Evolutionary conservation across 2,329 filamentous ascomycete genomes (phyloP).

Genomic region (Exophiala phaeomuriformis): DNA sequence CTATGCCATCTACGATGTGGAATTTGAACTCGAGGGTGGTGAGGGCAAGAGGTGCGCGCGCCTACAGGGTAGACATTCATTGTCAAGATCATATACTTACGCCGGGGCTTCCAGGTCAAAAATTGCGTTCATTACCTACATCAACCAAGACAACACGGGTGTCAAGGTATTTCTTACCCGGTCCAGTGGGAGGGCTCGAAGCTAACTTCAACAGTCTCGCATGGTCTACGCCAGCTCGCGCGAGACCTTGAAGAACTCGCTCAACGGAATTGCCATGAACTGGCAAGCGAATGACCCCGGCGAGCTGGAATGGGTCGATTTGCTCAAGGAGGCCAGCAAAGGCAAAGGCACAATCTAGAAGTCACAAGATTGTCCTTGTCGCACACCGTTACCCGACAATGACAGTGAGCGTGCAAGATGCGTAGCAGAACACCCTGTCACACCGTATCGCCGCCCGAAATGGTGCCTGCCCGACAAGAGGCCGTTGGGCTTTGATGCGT

Average conservation of each 20-base stretch:
- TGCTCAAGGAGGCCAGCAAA: constrained; percentile 32
- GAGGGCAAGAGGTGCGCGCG: constrained; percentile 43
- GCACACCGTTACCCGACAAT: constrained; percentile 4
- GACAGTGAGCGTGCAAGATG: neutral
- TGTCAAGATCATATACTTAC: neutral
- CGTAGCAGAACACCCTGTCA: neutral
- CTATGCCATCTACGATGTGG: constrained; percentile 46
- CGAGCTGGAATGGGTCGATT: constrained; percentile 31
- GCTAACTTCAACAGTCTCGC: constrained; percentile 33
- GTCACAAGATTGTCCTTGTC: neutral
- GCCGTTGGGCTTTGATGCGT: constrained; percentile 5
- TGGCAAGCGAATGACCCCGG: constrained; percentile 32
- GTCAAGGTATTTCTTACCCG: constrained; percentile 24
- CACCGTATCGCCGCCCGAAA: neutral
- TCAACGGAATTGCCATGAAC: constrained; percentile 35
- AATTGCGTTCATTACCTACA: constrained; percentile 44
- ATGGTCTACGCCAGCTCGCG: constrained; percentile 47
- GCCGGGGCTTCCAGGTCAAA: constrained; percentile 36
- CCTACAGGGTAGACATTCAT: no score
- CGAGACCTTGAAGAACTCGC: constrained; percentile 43
- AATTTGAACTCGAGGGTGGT: constrained; percentile 42
- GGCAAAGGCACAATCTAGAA: constrained; percentile 26
- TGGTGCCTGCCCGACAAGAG: constrained; percentile 7
- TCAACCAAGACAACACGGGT: constrained; percentile 27
- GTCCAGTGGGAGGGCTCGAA: constrained; percentile 9